Base-by-base conservation (phyloP, 306 rosid species). In the Urtica urens region DNA sequence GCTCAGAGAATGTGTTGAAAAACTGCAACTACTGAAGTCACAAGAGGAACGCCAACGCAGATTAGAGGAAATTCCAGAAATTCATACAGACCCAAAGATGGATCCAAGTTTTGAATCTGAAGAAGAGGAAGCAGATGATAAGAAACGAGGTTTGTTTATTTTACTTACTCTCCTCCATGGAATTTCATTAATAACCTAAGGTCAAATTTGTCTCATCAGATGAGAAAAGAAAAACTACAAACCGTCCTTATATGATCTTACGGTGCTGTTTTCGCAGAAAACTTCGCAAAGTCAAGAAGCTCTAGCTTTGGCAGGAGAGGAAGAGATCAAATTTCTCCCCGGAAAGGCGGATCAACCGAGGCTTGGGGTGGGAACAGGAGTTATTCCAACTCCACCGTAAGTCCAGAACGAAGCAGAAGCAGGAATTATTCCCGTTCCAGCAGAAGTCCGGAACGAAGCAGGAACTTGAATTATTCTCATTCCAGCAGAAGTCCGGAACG, bases 1-100 rank as follows among this genome's bases (percentile, higher is more conserved):
- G 94, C 99, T 92, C 59, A 75, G 99, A 75, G 99, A 92, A 76
- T 92, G 99, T 70, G 96, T 92, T 3, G 99, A 92, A 81, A 92
- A 92, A 65, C 65, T 92, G 74, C 99, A 92, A 75, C 80, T 82
- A 65, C 55, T 92, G 51, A 92, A 79, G 76, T 77, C 96, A 17
- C 99, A 95, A 1, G 96, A 92, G 75, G 99, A 92, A 59, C 96
- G 99, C 39, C 96, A 79, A 57, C 95, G 99, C 15, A 92, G 99
- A 59, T 71, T 82, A 64, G 99, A 79, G 47, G 99, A 92, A 63
- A 69, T 83, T 57, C 78, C 93, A 31, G 87, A 77, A 69, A 85
- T 92, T 59, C 99, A 79, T 26, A 80, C 68, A 5, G 99, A 92
- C 74, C 96, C 99, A 23, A 79, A 85, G 23, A 92, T 92, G 99